Evolutionary conservation across 2,329 filamentous ascomycete species (phyloP), one percentile per base, ranked within the genome.

Genomic region (Trichoderma cornu-damae): DNA sequence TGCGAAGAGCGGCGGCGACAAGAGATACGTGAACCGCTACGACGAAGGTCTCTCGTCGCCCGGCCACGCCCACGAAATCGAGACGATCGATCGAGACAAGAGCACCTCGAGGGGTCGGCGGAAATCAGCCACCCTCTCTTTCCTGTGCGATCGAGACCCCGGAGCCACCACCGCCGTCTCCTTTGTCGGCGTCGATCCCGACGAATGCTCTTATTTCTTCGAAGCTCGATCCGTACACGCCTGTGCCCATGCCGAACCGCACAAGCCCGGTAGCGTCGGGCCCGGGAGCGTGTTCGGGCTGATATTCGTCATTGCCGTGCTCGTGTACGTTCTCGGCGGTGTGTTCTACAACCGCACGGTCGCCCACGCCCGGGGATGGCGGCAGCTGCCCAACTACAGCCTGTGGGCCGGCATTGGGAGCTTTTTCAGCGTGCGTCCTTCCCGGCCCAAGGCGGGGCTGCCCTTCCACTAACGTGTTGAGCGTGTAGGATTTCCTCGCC

Each of bases 311-410:
- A 81, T 85, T 59, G 89, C 92, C 8, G 80, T 96, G 35, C 75
- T 93, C 8, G 94, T 94, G 20, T 99, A 99, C 73, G 77, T 96
- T 56, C 81, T 95, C 35, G 94, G 94, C 64, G 94, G 94, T 67
- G 88, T 96, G 65, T 91, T 96, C 61, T 99, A 97, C 77, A 93
- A 96, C 73, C 85, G 94, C 59, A 95, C 90, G 30, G 92, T 99
- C 58, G 87, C 92, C 73, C 90, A 99, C 70, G 91, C 96, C 65
- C 82, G 94, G 61, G 94, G 94, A 47, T 97, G 93, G 94, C 84
- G 89, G 64, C 94, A 99, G 72, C 77, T 96, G 64, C 94, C 94
- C 53, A 97, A 99, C 75, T 96, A 94, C 75, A 85, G 83, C 65
- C 82, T 96, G 64, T 99, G 94, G 94, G 86, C 90, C 28, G 87